phyloP scores from a whole-genome alignment of 2,329 filamentous ascomycete species.

The Pseudohalonectria lignicola region DNA sequence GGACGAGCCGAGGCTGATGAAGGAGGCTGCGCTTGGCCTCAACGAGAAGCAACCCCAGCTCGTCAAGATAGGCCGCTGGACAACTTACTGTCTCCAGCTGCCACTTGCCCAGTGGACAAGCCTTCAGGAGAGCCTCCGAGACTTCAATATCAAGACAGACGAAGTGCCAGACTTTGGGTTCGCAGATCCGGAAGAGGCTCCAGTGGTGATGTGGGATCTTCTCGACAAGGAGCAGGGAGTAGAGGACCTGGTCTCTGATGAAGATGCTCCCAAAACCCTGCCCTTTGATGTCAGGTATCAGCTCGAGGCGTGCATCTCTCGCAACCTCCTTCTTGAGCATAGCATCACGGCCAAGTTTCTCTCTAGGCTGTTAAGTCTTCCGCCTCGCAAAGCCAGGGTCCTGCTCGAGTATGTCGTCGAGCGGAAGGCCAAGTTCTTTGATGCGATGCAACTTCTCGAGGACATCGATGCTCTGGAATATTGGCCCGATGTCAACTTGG shows the following conservation, averaged over 20 bases:
- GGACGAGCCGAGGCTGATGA: slow-evolving; percentile 19
- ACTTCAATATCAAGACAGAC: slow-evolving; percentile 55
- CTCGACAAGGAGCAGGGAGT: no score
- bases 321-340: slow-evolving; percentile 65
- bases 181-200: slow-evolving; percentile 2
- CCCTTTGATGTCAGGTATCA: slow-evolving; percentile 77
- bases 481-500: slow-evolving; percentile 23
- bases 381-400: slow-evolving; percentile 41
- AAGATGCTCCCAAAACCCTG: no score
- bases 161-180: slow-evolving; percentile 2
- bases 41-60: slow-evolving; percentile 21
- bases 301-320: slow-evolving; percentile 85
- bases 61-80: slow-evolving; percentile 47
- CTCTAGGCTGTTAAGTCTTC: slow-evolving; percentile 39
- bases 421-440: slow-evolving; percentile 31
- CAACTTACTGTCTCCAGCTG: slow-evolving; percentile 38
- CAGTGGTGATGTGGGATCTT: slow-evolving; percentile 4
- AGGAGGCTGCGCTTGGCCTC: slow-evolving; percentile 25
- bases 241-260: no score
- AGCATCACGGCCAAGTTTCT: slow-evolving; percentile 61
- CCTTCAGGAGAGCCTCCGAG: slow-evolving; percentile 45
- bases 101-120: slow-evolving; percentile 21
- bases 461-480: slow-evolving; percentile 36
- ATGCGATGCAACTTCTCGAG: slow-evolving; percentile 65
- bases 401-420: slow-evolving; percentile 68